A percentile compares a stretch with the other conserved stretches of the same genome.
phyloP scores from a whole-genome alignment of 495 filamentous ascomycete genomes.

The Glonium stellatum region DNA sequence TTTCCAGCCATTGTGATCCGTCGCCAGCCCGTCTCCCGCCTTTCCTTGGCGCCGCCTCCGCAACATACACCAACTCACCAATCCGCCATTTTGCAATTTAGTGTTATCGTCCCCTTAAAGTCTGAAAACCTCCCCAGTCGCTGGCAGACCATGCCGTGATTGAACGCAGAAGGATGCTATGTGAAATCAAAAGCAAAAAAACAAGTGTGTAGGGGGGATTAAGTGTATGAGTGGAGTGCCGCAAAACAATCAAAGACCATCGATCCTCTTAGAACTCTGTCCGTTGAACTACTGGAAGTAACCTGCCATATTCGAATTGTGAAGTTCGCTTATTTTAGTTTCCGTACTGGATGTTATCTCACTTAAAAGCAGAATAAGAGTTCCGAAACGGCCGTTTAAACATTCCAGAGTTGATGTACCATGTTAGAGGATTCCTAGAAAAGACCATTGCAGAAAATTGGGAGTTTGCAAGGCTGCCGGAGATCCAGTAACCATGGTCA shows the following conservation, averaged over 20 bases:
- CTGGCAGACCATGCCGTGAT: constrained; percentile 29
- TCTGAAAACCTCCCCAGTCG: constrained; percentile 29
- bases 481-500: constrained; percentile 6
- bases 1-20: constrained; percentile 13
- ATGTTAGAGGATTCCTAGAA: background rate
- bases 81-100: constrained; percentile 24
- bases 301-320: background rate
- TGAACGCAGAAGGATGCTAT: constrained; percentile 8
- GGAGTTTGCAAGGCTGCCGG: constrained; percentile 8
- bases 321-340: background rate
- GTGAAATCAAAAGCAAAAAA: constrained; percentile 4
- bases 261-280: constrained; percentile 9
- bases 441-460: background rate
- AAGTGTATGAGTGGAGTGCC: constrained; percentile 16
- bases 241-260: constrained; percentile 16
- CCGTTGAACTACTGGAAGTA: constrained; percentile 15
- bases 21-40: background rate
- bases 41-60: background rate
- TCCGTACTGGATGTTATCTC: background rate
- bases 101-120: constrained; percentile 24
- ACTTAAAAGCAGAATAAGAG: background rate
- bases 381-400: background rate
- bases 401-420: constrained; percentile 8
- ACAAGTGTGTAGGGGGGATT: constrained; percentile 18
- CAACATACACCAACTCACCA: background rate